Base-by-base conservation (phyloP, 202 grass and related monocot species). In the Eragrostis tef region DNA sequence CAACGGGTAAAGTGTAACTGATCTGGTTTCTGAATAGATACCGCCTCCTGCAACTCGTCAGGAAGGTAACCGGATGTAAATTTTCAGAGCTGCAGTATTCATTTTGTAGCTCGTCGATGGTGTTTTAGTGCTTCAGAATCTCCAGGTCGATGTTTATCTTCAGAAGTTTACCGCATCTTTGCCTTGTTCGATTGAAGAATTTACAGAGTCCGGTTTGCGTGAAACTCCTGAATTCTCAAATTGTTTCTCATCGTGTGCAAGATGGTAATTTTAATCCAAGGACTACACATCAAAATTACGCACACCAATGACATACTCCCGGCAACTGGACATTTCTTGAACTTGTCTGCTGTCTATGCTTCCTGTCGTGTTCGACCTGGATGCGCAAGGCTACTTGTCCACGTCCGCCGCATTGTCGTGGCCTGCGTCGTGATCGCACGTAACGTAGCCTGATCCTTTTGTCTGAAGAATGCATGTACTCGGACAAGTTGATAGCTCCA, bases 401-500 rank as follows among this genome's bases (percentile, higher is more conserved):
- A 24, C 74, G 24, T 78, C 52, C 27, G 6, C 51, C 11, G 44
- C 49, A 0, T 12, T 26, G 60, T 80, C 76, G 47, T 74, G 20
- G 60, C 19, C 57, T 34, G 25, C n/a, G 68, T 80, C 77, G 6
- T 41, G 59, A 81, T 70, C 50, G 11, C 65, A 19, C 67, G 34
- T 36, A 26, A 24, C 67, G 22, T 36, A 31, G 29, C 29, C 43
- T 59, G 42, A 62, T 59, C 42, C 26, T 50, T 78, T 63, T 21
- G 7, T 21, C 48, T 10, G 16, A 76, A 75, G 19, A 72, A 63
- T 20, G 21, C 65, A 77, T 25, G 56, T 11, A 21, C 21, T 64
- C 17, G 3, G 44, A 64, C 58, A 24, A 59, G 50, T 22, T 17
- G 24, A 56, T 68, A 56, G n/a, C 64, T 54, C 64, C 49, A 24